Percentiles rank a stretch among this genome's conserved stretches.
Evolutionary conservation across 441 rosid species (phyloP).

Genomic region (Euphorbia corollata): DNA sequence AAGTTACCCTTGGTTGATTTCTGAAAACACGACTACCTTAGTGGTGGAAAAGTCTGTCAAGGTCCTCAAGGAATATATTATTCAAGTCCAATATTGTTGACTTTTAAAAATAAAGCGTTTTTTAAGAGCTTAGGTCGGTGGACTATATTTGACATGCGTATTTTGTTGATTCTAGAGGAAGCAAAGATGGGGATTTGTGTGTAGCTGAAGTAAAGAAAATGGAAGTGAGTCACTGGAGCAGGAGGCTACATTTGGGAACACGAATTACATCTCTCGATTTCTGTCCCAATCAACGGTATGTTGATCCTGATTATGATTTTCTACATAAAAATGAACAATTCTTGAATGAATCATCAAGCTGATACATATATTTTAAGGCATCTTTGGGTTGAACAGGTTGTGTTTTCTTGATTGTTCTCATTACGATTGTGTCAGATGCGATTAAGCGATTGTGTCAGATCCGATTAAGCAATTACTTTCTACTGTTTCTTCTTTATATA

Average conservation of each 20-base stretch:
- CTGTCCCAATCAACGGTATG: slow-evolving; percentile 78
- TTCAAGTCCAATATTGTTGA: not conserved
- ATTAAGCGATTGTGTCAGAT: too few species aligned
- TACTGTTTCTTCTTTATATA: too few species aligned
- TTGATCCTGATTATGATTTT: not conserved
- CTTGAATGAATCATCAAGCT: not conserved
- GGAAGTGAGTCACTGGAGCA: slow-evolving; percentile 83
- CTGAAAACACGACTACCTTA: not conserved
- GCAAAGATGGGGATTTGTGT: slow-evolving; percentile 82
- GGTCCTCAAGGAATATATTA: too few species aligned
- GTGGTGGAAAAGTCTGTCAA: not conserved
- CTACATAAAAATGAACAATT: not conserved
- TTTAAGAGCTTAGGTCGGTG: not conserved
- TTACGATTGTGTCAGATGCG: too few species aligned
- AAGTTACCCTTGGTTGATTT: not conserved
- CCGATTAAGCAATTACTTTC: too few species aligned
- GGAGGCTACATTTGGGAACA: slow-evolving; percentile 78
- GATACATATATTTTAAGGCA: not conserved
- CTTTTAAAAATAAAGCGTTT: not conserved
- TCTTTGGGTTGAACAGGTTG: too few species aligned
- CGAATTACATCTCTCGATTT: slow-evolving; percentile 63
- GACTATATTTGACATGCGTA: slow-evolving; percentile 1
- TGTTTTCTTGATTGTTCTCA: too few species aligned
- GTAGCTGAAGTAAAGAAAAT: slow-evolving; percentile 80
- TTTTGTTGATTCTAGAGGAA: slow-evolving; percentile 48